A percentile compares a stretch with the other conserved stretches of the same genome.
Evolutionary conservation across 2,329 filamentous ascomycete species (phyloP).

Genomic region (Sporothrix mexicana): DNA sequence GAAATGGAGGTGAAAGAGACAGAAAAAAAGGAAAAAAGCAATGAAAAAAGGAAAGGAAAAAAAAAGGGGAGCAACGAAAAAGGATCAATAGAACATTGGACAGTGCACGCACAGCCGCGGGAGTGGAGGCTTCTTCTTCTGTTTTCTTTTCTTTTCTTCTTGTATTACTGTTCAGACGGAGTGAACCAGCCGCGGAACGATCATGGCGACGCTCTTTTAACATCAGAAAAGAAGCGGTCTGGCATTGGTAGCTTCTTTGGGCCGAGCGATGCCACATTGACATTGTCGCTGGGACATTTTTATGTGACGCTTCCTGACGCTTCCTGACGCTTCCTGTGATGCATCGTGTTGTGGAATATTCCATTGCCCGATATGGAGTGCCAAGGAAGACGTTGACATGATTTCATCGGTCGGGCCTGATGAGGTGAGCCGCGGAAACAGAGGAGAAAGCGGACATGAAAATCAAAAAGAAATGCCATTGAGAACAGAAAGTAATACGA

Average conservation of each 20-base stretch:
- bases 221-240: background rate
- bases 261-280: too few species aligned
- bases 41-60: background rate
- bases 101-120: background rate
- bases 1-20: too few species aligned
- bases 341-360: constrained; percentile 10
- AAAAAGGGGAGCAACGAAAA: background rate
- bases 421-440: constrained; percentile 1
- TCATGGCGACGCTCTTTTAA: background rate
- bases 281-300: too few species aligned
- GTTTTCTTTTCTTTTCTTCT: too few species aligned
- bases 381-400: too few species aligned
- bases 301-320: too few species aligned
- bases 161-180: background rate
- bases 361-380: background rate
- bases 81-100: background rate
- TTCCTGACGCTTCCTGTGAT: too few species aligned
- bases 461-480: too few species aligned
- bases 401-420: background rate
- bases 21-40: too few species aligned
- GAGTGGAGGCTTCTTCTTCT: too few species aligned
- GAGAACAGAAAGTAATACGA: too few species aligned
- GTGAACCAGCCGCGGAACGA: background rate
- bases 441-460: background rate
- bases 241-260: background rate